Evolutionary conservation across 371 early-diverging fungal genomes (phyloP).

Genomic region (Mucor racemosus): DNA sequence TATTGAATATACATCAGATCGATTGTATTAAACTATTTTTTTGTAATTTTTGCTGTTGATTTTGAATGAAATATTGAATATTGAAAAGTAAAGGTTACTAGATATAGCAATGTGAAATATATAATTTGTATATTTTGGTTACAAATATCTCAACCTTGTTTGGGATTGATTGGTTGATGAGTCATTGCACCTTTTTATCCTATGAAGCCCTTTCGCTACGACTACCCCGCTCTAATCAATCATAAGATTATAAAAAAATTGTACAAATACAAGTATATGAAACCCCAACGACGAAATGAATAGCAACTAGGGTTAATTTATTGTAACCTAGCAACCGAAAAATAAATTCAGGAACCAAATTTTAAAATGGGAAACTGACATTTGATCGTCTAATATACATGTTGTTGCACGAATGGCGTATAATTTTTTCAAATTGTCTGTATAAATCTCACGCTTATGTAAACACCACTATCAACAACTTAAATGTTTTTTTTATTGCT

Average conservation of each 20-base stretch:
- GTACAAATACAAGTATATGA: background rate
- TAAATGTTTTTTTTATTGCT: background rate
- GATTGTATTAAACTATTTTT: background rate
- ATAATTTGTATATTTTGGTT: conserved; percentile 8
- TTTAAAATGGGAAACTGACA: conserved; percentile 7
- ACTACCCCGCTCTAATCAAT: background rate
- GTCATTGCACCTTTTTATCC: conserved; percentile 3
- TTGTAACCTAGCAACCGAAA: background rate
- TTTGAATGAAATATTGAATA: background rate
- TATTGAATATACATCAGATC: background rate
- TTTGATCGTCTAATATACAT: conserved; percentile 5
- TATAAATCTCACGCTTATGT: conserved; percentile 12
- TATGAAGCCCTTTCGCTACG: background rate
- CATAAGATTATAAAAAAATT: background rate
- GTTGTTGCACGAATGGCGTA: conserved; percentile 4
- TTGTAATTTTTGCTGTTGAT: background rate
- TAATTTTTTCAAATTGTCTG: background rate
- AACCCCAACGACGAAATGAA: background rate
- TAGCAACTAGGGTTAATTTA: background rate
- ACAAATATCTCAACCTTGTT: background rate
- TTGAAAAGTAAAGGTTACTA: background rate
- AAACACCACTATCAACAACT: background rate
- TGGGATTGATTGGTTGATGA: conserved; percentile 11
- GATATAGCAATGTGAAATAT: conserved; percentile 7
- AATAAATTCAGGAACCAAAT: background rate